These are phyloP conservation scores for Irpex sp. DNA, from an alignment of 1,284 basidiomycete genomes.

Conservation along the genomic window DNA sequence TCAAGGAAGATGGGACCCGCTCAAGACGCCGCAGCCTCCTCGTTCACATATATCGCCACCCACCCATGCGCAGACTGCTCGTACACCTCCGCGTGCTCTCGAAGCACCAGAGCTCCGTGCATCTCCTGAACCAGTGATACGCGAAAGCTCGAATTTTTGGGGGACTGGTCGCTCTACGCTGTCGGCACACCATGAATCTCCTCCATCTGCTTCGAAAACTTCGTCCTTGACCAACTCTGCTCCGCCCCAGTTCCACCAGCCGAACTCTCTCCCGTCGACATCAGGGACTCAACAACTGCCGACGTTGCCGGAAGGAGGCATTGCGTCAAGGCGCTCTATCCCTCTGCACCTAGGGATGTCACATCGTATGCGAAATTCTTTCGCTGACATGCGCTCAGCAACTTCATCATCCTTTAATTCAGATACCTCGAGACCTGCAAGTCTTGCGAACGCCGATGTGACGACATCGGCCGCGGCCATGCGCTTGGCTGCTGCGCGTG, in stretches of 20 bases:
- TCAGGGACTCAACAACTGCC: conserved; percentile 4
- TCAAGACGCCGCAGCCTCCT: conserved; percentile 68
- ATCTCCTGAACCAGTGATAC: conserved; percentile 15
- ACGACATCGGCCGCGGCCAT: conserved; percentile 78
- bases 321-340: conserved; percentile 14
- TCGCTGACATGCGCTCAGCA: conserved; percentile 42
- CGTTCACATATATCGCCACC: conserved; percentile 29
- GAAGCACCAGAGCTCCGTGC: conserved; percentile 17
- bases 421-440: conserved; percentile 25
- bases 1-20: conserved; percentile 78
- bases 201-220: background rate
- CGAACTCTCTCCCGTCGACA: conserved; percentile 2
- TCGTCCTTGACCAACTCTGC: conserved; percentile 10
- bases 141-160: background rate
- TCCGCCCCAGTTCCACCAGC: conserved; percentile 13
- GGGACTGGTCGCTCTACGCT: background rate
- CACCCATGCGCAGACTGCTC: conserved; percentile 14
- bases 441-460: conserved; percentile 43
- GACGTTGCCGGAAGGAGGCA: conserved; percentile 6
- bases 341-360: conserved; percentile 26
- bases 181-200: background rate
- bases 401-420: conserved; percentile 22
- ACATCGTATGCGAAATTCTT: conserved; percentile 56
- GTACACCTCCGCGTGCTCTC: background rate
- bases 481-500: conserved; percentile 75